phyloP scores from a whole-genome alignment of 345 rosid species.

The Sapria himalayana region DNA sequence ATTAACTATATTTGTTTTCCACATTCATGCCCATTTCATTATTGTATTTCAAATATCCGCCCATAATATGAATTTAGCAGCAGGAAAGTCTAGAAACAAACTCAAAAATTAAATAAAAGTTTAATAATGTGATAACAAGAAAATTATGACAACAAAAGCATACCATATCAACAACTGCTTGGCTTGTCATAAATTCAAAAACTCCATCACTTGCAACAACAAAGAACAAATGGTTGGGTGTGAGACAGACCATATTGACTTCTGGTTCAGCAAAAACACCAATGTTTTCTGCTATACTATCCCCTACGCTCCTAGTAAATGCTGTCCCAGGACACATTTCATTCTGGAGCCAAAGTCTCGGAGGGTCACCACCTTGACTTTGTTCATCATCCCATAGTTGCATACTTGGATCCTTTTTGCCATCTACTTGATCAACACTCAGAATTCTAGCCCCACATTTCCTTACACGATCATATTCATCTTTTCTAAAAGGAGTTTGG shows the following conservation, averaged over 20 bases:
- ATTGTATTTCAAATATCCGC: no score
- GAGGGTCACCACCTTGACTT: constrained; percentile 83
- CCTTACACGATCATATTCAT: constrained; percentile 84
- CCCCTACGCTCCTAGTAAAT: constrained; percentile 85
- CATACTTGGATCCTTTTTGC: constrained; percentile 60
- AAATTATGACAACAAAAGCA: no score
- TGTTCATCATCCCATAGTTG: constrained; percentile 84
- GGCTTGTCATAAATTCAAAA: constrained; percentile 89
- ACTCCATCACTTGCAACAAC: constrained; percentile 95
- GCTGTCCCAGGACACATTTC: constrained; percentile 96
- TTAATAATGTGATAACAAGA: no score
- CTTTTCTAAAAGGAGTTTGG: constrained; percentile 90
- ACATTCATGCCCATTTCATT: no score
- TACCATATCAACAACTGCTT: constrained; percentile 80
- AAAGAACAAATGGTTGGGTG: constrained; percentile 52
- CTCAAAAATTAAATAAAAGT: no score
- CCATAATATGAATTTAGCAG: no score
- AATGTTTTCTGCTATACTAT: constrained; percentile 59
- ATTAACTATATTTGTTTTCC: no score
- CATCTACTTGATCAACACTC: constrained; percentile 92
- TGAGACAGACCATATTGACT: constrained; percentile 39
- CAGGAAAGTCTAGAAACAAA: no score
- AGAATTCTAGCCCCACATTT: constrained; percentile 74
- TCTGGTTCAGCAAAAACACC: constrained; percentile 82
- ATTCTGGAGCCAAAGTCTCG: constrained; percentile 83